Evolutionary conservation across 2,329 filamentous ascomycete species (phyloP).

Genomic region (Mycocentrospora acerina): DNA sequence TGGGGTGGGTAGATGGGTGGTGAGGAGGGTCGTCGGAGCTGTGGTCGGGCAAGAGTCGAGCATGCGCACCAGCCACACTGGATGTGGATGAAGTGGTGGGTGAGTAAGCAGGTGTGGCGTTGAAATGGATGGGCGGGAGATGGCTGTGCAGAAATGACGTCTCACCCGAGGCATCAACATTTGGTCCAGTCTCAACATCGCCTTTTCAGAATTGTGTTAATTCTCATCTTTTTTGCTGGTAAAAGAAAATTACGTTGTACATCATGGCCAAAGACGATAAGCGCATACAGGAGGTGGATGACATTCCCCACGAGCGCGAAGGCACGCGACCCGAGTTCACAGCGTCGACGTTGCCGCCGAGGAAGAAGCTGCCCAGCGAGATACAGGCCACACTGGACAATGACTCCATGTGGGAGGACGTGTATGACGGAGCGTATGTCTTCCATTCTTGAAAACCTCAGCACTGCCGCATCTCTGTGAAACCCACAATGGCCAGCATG

Average conservation of each 20-base stretch:
- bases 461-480: background rate
- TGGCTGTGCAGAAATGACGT: too few relatives aligned
- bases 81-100: too few relatives aligned
- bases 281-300: conserved; percentile 27
- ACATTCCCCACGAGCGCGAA: conserved; percentile 45
- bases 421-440: conserved; percentile 79
- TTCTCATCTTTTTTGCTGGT: too few relatives aligned
- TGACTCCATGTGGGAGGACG: conserved; percentile 73
- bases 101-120: too few relatives aligned
- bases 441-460: too few relatives aligned
- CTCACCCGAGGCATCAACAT: too few relatives aligned
- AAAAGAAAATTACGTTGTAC: background rate
- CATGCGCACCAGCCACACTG: too few relatives aligned
- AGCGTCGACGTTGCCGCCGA: conserved; percentile 49
- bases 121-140: too few relatives aligned
- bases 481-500: background rate
- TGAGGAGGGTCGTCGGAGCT: conserved; percentile 28
- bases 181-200: too few relatives aligned
- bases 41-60: conserved; percentile 19
- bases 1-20: conserved; percentile 17
- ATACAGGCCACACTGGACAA: conserved; percentile 59
- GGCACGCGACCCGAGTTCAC: conserved; percentile 50
- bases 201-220: too few relatives aligned
- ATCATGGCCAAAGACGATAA: conserved; percentile 44
- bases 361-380: conserved; percentile 55